Evolutionary conservation across 2,329 filamentous ascomycete species (phyloP).

Genomic region (Colletotrichum endophyticum): DNA sequence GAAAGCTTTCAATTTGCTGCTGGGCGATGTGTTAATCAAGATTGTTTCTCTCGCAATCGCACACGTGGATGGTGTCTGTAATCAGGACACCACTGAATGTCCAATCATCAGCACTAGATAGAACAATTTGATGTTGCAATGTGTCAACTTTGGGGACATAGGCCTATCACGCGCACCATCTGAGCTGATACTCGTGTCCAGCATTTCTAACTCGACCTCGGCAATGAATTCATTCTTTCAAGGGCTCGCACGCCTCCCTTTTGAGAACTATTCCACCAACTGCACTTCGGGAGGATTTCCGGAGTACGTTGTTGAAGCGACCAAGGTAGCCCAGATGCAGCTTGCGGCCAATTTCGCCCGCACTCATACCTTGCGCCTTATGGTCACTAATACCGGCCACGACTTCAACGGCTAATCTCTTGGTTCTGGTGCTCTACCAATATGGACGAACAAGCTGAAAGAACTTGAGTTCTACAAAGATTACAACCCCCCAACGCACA

Average conservation of each 20-base stretch:
- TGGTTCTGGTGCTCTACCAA: conserved; percentile 36
- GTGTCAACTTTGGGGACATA: no score
- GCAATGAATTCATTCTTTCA: conserved; percentile 24
- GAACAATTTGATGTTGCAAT: background rate
- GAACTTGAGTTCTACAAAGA: conserved; percentile 40
- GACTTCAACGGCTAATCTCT: conserved; percentile 37
- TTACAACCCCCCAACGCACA: conserved; percentile 45
- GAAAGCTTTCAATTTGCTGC: conserved; percentile 36
- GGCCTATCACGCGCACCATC: conserved; percentile 8
- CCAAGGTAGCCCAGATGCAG: conserved; percentile 42
- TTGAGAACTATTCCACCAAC: background rate
- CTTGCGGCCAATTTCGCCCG: conserved; percentile 51
- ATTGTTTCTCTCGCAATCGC: conserved; percentile 31
- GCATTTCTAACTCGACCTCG: conserved; percentile 27
- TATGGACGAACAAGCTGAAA: conserved; percentile 45
- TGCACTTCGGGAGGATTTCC: background rate
- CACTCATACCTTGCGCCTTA: conserved; percentile 49
- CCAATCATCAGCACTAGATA: conserved; percentile 21
- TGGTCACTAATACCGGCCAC: conserved; percentile 49
- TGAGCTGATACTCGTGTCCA: background rate
- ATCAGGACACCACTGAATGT: conserved; percentile 31
- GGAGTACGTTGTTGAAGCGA: background rate
- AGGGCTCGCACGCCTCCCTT: background rate
- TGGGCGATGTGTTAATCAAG: conserved; percentile 31
- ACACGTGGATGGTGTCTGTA: conserved; percentile 30